Base-by-base conservation (phyloP, 345 rosid species). In the Rhizophora mangle region DNA sequence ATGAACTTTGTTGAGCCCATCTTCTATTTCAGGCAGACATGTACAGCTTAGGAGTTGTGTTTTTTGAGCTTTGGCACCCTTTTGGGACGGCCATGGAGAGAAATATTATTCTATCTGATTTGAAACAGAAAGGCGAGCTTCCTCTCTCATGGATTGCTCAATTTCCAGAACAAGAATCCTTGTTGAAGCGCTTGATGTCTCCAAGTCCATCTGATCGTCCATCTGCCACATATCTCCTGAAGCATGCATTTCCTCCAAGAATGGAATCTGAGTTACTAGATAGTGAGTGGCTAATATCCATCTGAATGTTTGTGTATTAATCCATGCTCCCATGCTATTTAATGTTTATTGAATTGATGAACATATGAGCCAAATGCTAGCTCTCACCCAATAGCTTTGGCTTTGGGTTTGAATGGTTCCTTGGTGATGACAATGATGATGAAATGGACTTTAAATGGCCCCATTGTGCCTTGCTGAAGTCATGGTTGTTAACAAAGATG, bases 181-280 rank as follows among this genome's bases (percentile, higher is more conserved):
- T 94, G 65, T 83, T 94, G 71, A 80, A 43, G 68, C 87, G 79
- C 62, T 78, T 94, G 75, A 85, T 89, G 91, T 94, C 97, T 74
- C 85, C 89, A 78, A 94, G 88, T 83, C 98, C 98, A 66, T 91
- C 98, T 77, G 95, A 91, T 72, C 96, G 98, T 68, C 98, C 98
- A 39, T 91, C 97, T 73, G 98, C 97, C 59, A 76, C 84, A 31
- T 97, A 94, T 74, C 95, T 94, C 76, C 80, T 94, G 75, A 77
- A 86, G 81, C 80, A 85, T 58, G 90, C 83, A 60, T 88, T 94
- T 81, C 98, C 98, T 70, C 97, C 97, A 20, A 80, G 85, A 79
- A 88, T 94, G 98, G 97, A 94, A 79, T 85, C 80, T 43, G 96
- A 91, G 85, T 72, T 89, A 70, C 77, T 94, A 65, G 97, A 94